phyloP scores from a whole-genome alignment of 2,329 filamentous ascomycete genomes.

The Penicillium freii region DNA sequence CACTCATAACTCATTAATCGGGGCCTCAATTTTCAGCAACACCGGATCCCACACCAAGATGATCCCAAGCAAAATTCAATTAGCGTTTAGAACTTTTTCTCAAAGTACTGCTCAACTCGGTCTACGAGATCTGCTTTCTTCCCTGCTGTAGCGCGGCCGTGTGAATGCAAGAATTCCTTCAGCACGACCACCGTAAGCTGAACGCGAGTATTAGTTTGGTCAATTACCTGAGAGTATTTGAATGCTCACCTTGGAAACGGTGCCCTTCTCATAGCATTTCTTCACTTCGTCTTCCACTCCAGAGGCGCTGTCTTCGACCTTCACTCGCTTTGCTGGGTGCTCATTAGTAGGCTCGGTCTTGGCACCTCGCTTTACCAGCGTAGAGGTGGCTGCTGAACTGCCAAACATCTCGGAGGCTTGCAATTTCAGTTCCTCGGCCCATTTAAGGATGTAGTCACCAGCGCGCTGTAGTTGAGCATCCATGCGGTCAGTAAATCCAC shows the following conservation, averaged over 20 bases:
- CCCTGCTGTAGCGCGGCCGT: conserved; percentile 44
- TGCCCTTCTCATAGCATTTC: conserved; percentile 42
- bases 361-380: conserved; percentile 49
- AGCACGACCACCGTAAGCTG: conserved; percentile 48
- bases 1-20: conserved; percentile 4
- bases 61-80: background rate
- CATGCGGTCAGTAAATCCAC: background rate
- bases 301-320: conserved; percentile 34
- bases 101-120: conserved; percentile 49
- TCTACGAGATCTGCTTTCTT: conserved; percentile 55
- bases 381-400: conserved; percentile 39
- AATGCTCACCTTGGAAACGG: conserved; percentile 41
- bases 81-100: conserved; percentile 37
- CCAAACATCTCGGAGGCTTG: conserved; percentile 50
- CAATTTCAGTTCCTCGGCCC: conserved; percentile 66
- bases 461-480: conserved; percentile 54
- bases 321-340: conserved; percentile 47
- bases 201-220: conserved; percentile 6
- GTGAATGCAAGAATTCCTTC: conserved; percentile 47
- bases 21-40: background rate
- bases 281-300: conserved; percentile 41
- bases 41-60: background rate
- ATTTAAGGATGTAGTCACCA: conserved; percentile 73
- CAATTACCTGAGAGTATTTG: background rate
- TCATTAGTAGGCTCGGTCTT: conserved; percentile 29